Evolutionary conservation across 2,329 filamentous ascomycete species (phyloP), one percentile per base, ranked within the genome.

Genomic region (Endoconidiophora polonica): DNA sequence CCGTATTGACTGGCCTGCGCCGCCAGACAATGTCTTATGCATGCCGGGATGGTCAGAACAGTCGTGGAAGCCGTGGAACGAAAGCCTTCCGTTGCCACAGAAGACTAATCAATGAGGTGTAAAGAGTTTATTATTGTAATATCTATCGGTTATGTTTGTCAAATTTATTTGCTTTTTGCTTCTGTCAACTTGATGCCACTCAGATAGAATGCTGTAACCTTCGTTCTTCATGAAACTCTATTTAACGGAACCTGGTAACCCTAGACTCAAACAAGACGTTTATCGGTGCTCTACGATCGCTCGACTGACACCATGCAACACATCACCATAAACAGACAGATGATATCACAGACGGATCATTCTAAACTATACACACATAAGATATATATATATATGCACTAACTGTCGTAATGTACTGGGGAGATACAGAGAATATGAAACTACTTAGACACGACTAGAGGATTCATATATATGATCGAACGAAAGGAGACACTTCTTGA

Each of bases 1-100:
- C 20, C 56, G 47, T 37, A 67, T 76, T 42, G 57, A 64, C 3
- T 76, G 71, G 72, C 55, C 61, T 12, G 52, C 62, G 4, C 70
- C 72, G 3, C 73, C 73, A 0, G 61, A 61, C 5, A 58, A 62
- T 52, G 67, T 75, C 22, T 70, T 66, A 52, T 76, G 71, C 47
- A 72, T 73, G 60, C 64, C 65, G 2, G 58, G 49, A 1, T 71
- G 65, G 56, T 57, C 59, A 0, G 57, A 63, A 14, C 68, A 72
- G 57, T 61, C 55, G 9, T 71, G 67, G 62, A 56, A 62, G 53
- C 58, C 62, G 0, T 73, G 69, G 63, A 62, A 68, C 48, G 61
- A 66, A 54, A 45, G 26, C 20, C 24, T 45, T 5, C 24, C 43
- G 52, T 43, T 43, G 20, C 41, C 41, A 45, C 5, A 45, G 24